Evolutionary conservation across 108 stramenopile genomes (phyloP), one percentile per base, ranked within the genome.

Genomic region (Fragilaria crotonensis): DNA sequence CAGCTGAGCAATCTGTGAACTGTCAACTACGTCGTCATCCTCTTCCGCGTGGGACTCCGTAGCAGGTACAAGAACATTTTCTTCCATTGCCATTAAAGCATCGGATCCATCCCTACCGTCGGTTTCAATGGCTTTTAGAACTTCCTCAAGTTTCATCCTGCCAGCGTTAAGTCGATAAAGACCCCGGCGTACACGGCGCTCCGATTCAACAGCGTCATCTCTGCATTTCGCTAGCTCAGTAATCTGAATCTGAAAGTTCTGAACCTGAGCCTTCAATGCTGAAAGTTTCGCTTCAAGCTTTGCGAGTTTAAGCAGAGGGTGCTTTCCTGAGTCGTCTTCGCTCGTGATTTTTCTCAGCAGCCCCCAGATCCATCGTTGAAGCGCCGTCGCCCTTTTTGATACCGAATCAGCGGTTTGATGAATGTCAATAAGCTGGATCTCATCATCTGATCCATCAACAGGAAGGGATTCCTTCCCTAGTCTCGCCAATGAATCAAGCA

Each of bases 131-230:
- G 49, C 67, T 44, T 83, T 83, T 41, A 92, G 56, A 7, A 88
- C 79, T 59, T 92, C 84, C 25, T 78, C 74, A 47, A 80, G 31
- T 44, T 77, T 22, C 59, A 87, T 61, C 17, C 85, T 63, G 14
- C 79, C 75, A 52, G 80, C 62, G 0, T 82, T 78, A n/a, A 92
- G 64, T 28, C 87, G 75, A 72, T 92, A 87, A 5, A 92, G 46
- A 19, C 85, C 82, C 36, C 90, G 76, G 32, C 90, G 60, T n/a
- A 88, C 75, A 30, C 83, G 71, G 44, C 80, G 71, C 32, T 92
- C 90, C 0, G 75, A 78, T 21, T 78, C 65, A 21, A 57, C 49
- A 7, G 83, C 74, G 62, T 84, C 84, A 55, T 88, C 87, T 25
- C 83, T 62, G 2, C 83, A 71, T 25, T 73, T 55, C 0, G 83